Base-by-base conservation (phyloP, 2,329 filamentous ascomycete species). In the Aaosphaeria arxii region DNA sequence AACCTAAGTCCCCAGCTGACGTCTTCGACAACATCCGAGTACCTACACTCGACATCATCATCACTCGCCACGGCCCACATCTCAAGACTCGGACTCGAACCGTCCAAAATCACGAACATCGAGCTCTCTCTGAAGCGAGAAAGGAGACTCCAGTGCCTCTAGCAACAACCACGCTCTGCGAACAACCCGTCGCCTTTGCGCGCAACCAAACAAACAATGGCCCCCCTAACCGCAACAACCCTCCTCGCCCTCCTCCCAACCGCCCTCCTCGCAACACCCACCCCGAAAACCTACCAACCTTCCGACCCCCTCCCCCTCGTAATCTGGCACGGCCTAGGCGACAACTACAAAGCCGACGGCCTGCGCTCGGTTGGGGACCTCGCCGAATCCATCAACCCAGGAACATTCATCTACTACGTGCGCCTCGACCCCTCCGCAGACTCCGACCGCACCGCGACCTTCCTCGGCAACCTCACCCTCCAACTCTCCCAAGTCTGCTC, bases 291-390 rank as follows among this genome's bases (percentile, higher is more conserved):
- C 46, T 43, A 42, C 45, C 7, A 38, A 24, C 17, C 31, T 11
- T 30, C 31, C 5, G 11, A 31, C 4, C 46, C 50, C 3, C 43
- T 49, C 33, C 50, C 45, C 39, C 79, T 99, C 33, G 81, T 99
- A 50, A 88, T 99, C 73, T 99, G 94, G 94, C 94, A 99, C 71
- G 94, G 84, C 48, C 74, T 86, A n/a, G 83, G 83, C 61, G 89
- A 94, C 72, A 81, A 85, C 69, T 95, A 85, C 74, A 81, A 83
- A 45, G 82, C 83, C 54, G 85, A 91, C 1, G 91, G 91, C 48
- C 79, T 97, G 47, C 80, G 83, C 58, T 70, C 78, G 46, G 79
- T 96, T 31, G 88, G 82, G 54, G 74, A 79, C n/a, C 79, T 96
- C 43, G 87, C 87, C 54, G 80, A 89, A 49, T 71, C 81, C 43